Conservation (phyloP, 768 basidiomycete species). For the Mycena amicta region DNA sequence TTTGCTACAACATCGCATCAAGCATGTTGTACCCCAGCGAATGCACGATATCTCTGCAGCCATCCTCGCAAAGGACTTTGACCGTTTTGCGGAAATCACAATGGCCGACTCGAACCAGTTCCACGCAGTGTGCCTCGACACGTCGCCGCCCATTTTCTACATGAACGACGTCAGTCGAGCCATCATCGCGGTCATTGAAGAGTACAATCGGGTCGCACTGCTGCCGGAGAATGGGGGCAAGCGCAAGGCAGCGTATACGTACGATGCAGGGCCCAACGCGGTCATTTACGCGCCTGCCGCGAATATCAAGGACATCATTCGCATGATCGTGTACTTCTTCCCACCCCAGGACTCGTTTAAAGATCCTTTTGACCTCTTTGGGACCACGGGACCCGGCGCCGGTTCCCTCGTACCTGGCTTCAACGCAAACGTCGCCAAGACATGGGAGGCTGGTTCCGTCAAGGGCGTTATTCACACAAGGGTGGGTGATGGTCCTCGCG, state of each 20-base stretch:
- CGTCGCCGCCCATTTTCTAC: conserved; percentile 97
- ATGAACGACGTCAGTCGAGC: conserved; percentile 96
- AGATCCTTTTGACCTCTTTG: conserved; percentile 72
- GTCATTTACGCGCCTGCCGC: conserved; percentile 88
- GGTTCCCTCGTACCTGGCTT: conserved; percentile 71
- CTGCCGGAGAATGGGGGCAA: conserved; percentile 46
- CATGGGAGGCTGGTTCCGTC: conserved; percentile 75
- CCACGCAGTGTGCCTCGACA: conserved; percentile 97
- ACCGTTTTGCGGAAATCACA: conserved; percentile 86
- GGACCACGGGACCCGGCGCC: conserved; percentile 37
- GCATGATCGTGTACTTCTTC: conserved; percentile 82
- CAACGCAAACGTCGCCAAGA: conserved; percentile 75
- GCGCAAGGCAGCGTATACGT: conserved; percentile 95
- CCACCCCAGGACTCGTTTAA: conserved; percentile 79
- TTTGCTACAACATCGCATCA: conserved; percentile 88
- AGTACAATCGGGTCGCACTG: conserved; percentile 84
- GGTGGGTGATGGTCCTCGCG: conserved; percentile 90
- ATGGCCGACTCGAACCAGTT: conserved; percentile 99
- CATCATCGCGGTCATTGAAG: conserved; percentile 89
- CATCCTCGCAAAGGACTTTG: conserved; percentile 80
- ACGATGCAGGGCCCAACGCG: conserved; percentile 97
- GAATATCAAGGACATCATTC: conserved; percentile 77
- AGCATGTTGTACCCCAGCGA: conserved; percentile 80
- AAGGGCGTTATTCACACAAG: conserved; percentile 89
- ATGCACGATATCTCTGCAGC: conserved; percentile 84